A percentile compares a stretch with the other conserved stretches of the same genome.
phyloP scores from a whole-genome alignment of 139 green algal species.

The Closterium sp. region DNA sequence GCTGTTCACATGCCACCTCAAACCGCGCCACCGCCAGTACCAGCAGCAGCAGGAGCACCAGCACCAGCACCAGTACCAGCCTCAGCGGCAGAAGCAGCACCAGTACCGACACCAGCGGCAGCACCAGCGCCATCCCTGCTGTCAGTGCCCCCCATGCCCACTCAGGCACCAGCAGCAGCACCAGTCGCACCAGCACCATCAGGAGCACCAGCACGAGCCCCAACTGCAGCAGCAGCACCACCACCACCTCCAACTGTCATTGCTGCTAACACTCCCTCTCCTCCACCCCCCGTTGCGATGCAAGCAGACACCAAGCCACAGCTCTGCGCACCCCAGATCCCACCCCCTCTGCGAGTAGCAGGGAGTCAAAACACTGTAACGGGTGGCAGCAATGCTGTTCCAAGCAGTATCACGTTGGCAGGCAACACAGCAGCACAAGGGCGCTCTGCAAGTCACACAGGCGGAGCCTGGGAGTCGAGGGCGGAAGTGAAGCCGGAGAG shows the following conservation, averaged over 20 bases:
- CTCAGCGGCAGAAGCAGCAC: background rate
- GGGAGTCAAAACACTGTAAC: background rate
- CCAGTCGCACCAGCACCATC: background rate
- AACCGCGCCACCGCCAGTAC: too few relatives aligned
- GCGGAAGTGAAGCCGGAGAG: background rate
- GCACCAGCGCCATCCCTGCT: background rate
- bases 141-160: too few relatives aligned
- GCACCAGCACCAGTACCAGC: too few relatives aligned
- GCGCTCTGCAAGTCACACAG: background rate
- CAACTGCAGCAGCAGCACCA: slow-evolving; percentile 6
- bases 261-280: background rate
- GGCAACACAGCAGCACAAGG: background rate
- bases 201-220: slow-evolving; percentile 5
- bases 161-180: background rate
- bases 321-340: background rate
- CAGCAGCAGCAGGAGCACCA: too few relatives aligned
- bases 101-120: background rate
- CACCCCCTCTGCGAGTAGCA: too few relatives aligned
- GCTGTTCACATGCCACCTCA: too few relatives aligned
- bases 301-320: background rate
- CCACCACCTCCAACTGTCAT: background rate
- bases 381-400: background rate
- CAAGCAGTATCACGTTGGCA: background rate
- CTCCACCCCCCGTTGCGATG: background rate
- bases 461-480: background rate